phyloP scores from a whole-genome alignment of 148 eudicot species.

The Euryodendron excelsum region DNA sequence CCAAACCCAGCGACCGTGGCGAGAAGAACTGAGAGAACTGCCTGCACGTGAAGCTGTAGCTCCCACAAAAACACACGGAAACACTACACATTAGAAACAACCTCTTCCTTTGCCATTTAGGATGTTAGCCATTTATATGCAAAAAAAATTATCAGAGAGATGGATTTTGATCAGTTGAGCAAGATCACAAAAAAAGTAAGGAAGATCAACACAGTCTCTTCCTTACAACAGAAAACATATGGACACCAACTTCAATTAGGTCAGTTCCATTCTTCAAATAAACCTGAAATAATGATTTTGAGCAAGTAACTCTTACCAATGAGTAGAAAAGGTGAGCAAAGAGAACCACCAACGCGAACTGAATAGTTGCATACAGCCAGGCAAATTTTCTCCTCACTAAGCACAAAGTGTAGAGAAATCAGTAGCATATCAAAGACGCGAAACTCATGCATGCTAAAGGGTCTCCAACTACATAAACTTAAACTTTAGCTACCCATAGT shows the following conservation, averaged over 20 bases:
- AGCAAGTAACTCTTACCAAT: constrained; percentile 50
- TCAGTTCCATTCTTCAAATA: not conserved
- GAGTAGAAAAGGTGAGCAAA: constrained; percentile 67
- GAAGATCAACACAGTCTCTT: not conserved
- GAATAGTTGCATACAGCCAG: constrained; percentile 80
- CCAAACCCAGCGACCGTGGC: constrained; percentile 89
- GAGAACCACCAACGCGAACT: constrained; percentile 65
- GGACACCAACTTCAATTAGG: too few species aligned
- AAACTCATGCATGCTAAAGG: not conserved
- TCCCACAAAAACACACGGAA: constrained; percentile 12
- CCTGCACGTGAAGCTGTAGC: constrained; percentile 62
- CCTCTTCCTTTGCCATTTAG: not conserved
- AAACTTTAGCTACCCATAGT: constrained; percentile 65
- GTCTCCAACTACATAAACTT: not conserved
- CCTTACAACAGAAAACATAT: too few species aligned
- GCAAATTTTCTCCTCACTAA: constrained; percentile 67
- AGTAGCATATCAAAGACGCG: not conserved
- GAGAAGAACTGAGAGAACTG: constrained; percentile 68
- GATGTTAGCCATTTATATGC: not conserved
- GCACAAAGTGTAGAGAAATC: constrained; percentile 12
- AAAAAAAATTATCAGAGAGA: not conserved
- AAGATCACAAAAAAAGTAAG: not conserved
- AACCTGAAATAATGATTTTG: not conserved
- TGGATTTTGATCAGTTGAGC: not conserved
- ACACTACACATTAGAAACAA: not conserved